Conservation (phyloP, 2,329 filamentous ascomycete genomes). For the Fusarium sp. region DNA sequence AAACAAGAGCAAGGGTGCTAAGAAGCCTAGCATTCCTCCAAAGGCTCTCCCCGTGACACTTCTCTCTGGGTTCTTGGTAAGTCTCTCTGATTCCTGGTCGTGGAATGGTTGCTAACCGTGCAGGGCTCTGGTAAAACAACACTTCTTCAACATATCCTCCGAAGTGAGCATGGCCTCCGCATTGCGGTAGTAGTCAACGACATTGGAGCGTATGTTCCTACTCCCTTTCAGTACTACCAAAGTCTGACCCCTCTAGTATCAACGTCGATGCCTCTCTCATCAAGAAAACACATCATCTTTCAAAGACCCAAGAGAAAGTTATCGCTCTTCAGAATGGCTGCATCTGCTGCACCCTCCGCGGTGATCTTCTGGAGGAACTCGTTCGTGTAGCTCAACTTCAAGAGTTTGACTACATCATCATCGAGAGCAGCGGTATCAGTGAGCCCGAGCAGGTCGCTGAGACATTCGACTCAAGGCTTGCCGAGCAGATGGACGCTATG, state of each 20-base stretch:
- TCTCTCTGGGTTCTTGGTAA: conserved; percentile 47
- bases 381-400: conserved; percentile 68
- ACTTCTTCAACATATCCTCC: conserved; percentile 72
- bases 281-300: conserved; percentile 62
- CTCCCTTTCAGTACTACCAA: fast-evolving
- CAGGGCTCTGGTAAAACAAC: conserved; percentile 77
- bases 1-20: conserved; percentile 15
- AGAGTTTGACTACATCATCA: conserved; percentile 74
- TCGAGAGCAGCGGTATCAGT: conserved; percentile 76
- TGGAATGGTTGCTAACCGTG: not conserved
- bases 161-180: conserved; percentile 70
- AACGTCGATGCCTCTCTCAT: conserved; percentile 73
- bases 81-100: fast-evolving
- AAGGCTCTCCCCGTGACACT: conserved; percentile 47
- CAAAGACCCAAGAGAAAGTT: conserved; percentile 68
- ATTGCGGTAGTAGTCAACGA: conserved; percentile 80
- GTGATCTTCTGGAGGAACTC: conserved; percentile 74
- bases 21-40: conserved; percentile 21
- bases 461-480: conserved; percentile 69
- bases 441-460: conserved; percentile 78
- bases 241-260: conserved; percentile 49
- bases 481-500: conserved; percentile 54
- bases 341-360: conserved; percentile 78
- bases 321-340: conserved; percentile 76
- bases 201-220: conserved; percentile 62